These are phyloP conservation scores for Elsinoe perseae DNA, from an alignment of 2,329 filamentous ascomycete genomes.

Conservation along the genomic window DNA sequence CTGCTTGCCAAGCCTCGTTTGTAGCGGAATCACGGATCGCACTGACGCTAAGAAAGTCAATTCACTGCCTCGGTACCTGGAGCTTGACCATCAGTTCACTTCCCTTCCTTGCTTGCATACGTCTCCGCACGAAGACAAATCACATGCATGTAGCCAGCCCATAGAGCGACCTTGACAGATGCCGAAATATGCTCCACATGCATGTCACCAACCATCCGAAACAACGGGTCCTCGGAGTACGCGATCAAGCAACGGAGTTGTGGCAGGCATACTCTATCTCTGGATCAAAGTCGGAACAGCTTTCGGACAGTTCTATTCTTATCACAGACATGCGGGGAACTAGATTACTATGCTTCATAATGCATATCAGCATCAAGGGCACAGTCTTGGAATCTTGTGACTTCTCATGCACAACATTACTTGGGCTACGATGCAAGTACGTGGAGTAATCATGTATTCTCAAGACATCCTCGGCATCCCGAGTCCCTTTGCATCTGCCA, in stretches of 20 bases:
- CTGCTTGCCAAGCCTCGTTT: constrained; percentile 8
- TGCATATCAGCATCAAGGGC: not conserved
- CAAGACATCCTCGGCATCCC: not conserved
- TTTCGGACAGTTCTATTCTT: not conserved
- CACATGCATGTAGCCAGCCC: not conserved
- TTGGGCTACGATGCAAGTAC: no score
- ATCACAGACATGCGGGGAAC: not conserved
- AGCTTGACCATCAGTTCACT: not conserved
- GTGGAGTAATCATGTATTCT: no score
- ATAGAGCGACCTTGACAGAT: not conserved
- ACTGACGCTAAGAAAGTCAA: not conserved
- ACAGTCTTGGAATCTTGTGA: not conserved
- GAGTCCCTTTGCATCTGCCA: constrained; percentile 54
- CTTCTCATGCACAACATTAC: no score
- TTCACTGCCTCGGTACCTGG: constrained; percentile 1
- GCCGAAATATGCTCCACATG: not conserved
- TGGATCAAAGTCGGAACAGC: not conserved
- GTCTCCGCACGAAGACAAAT: not conserved
- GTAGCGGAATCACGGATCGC: not conserved
- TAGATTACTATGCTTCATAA: no score
- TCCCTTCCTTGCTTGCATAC: not conserved
- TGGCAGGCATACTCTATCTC: not conserved
- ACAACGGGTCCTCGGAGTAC: not conserved
- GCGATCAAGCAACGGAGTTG: not conserved
- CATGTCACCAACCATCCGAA: not conserved